phyloP scores from a whole-genome alignment of 2,329 filamentous ascomycete species.

The Nigrospora sphaerica region DNA sequence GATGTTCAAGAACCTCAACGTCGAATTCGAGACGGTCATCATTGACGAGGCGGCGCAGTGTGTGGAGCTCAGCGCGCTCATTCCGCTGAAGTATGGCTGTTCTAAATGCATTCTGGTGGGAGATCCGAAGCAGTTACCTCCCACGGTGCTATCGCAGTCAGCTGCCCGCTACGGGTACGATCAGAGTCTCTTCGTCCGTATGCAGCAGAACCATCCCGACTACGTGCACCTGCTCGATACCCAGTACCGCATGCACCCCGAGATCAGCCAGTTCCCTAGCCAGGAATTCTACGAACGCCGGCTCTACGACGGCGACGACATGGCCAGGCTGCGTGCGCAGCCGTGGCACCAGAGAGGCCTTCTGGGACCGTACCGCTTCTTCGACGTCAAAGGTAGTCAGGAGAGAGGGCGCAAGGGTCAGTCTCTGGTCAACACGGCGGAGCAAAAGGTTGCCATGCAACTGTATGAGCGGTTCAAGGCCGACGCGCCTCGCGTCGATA shows the following conservation, averaged over 20 bases:
- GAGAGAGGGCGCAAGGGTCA: conserved; percentile 74
- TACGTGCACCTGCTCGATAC: conserved; percentile 93
- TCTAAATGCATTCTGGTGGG: conserved; percentile 95
- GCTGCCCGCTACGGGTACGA: conserved; percentile 92
- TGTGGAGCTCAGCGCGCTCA: conserved; percentile 92
- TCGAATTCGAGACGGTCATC: conserved; percentile 97
- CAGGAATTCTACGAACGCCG: conserved; percentile 85
- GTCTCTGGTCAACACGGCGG: conserved; percentile 82
- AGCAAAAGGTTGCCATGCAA: conserved; percentile 78
- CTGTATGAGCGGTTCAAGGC: conserved; percentile 73
- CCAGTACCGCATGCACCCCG: conserved; percentile 98
- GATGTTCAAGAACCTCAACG: conserved; percentile 88
- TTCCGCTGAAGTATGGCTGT: conserved; percentile 94
- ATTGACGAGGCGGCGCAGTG: conserved; percentile 98
- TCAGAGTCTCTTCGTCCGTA: conserved; percentile 95
- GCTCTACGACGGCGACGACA: conserved; percentile 76
- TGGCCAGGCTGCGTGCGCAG: conserved; percentile 66
- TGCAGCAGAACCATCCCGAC: conserved; percentile 86
- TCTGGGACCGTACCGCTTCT: conserved; percentile 92
- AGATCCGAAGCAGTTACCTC: conserved; percentile 94
- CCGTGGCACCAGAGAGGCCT: conserved; percentile 81
- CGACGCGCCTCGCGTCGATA: conserved; percentile 64
- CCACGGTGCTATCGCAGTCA: conserved; percentile 90
- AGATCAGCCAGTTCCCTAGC: conserved; percentile 89
- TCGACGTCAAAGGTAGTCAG: conserved; percentile 87